Evolutionary conservation across 345 rosid species (phyloP), one percentile per base, ranked within the genome.

Genomic region (Balakata baccata): DNA sequence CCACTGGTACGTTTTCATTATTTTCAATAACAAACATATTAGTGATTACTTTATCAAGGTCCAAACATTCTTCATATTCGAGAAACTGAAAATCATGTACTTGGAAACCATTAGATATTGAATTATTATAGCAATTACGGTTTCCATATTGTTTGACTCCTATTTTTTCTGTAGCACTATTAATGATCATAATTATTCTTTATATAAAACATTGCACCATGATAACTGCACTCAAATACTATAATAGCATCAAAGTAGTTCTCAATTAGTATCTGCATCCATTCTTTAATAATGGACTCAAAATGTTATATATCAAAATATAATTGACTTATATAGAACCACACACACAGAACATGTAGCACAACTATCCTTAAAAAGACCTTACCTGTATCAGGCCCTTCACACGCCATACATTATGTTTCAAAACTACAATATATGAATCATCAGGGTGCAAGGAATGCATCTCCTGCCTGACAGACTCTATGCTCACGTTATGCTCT

Each of bases 381-480:
- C 34, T 29, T 66, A 80, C 82, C 79, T 80, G 82, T 70, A 80
- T 80, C 46, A 80, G 70, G 66, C 82, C 82, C 79, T 80, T 80
- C 59, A 80, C 82, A 11, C 79, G 79, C 82, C 82, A 79, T 43
- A 79, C 82, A 60, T 79, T 79, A 66, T 79, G 82, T 71, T 75
- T 79, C 64, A 79, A 66, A 71, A 79, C 79, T 18, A 79, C 82
- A 70, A 79, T 75, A 1, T 71, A 76, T 10, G 75, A 45, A 41
- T 79, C 82, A 65, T 79, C 82, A 7, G 82, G 82, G 50, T 79
- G 82, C 69, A 71, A 14, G 71, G 82, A 75, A 63, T 60, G 75
- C 82, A 80, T 66, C 82, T 80, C 82, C 66, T 80, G 82, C 52
- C 82, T 71, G 52, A 80, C 82, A 22, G 82, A 80, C 64, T 80